phyloP scores from a whole-genome alignment of 2,329 filamentous ascomycete genomes.

The Juglanconis juglandina region DNA sequence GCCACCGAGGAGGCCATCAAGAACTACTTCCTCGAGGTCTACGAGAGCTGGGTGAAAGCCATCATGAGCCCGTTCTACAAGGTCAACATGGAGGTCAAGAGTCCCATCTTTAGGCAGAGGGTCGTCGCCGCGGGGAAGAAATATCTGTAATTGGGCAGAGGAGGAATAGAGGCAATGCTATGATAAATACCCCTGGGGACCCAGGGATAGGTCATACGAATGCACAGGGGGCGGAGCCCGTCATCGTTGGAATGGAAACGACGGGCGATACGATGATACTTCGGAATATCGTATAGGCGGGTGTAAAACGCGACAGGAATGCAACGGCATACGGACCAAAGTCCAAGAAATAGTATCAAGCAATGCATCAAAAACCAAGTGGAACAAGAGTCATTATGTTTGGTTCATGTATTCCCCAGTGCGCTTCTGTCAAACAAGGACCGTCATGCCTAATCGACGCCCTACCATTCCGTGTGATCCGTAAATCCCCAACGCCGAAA shows the following conservation, averaged over 20 bases:
- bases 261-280: too few species aligned
- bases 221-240: too few species aligned
- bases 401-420: slow-evolving; percentile 20
- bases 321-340: too few species aligned
- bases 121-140: slow-evolving; percentile 89
- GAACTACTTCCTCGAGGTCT: slow-evolving; percentile 92
- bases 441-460: slow-evolving; percentile 22
- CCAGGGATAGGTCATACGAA: neutral
- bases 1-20: slow-evolving; percentile 94
- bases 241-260: too few species aligned
- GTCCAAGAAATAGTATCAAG: neutral
- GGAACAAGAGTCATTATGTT: slow-evolving; percentile 13
- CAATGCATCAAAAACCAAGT: neutral
- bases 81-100: slow-evolving; percentile 79
- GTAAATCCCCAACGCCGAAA: slow-evolving; percentile 24
- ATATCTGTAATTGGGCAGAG: slow-evolving; percentile 57
- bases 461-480: slow-evolving; percentile 22
- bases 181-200: neutral
- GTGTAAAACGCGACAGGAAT: too few species aligned
- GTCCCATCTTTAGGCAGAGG: slow-evolving; percentile 77
- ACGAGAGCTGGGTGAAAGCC: slow-evolving; percentile 95
- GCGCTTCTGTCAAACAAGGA: slow-evolving; percentile 16
- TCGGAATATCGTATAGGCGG: neutral
- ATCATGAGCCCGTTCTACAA: slow-evolving; percentile 96
- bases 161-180: neutral